Conservation (phyloP, 257 asterid genomes). For the Gentiana macrophylla region DNA sequence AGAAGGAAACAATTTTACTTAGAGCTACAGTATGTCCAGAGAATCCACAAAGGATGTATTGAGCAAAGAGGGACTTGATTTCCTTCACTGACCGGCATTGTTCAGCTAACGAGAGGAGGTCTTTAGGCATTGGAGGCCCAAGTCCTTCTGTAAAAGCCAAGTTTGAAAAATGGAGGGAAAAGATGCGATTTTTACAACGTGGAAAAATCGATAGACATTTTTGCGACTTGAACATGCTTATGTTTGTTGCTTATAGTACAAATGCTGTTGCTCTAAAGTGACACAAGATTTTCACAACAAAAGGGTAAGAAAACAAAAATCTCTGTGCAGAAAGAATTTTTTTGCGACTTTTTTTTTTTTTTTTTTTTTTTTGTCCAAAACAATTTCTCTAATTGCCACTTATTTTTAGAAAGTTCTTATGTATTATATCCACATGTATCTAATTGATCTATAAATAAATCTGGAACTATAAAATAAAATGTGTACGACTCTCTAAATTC, state of each 20-base stretch:
- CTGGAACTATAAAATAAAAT: no score
- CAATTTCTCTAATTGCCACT: no score
- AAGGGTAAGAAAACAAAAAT: no score
- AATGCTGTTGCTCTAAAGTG: no score
- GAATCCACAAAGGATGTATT: constrained; percentile 15
- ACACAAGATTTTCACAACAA: no score
- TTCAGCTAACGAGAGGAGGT: constrained; percentile 5
- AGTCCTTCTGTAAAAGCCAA: neutral
- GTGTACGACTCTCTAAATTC: no score
- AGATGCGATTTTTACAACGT: neutral
- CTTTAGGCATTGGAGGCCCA: neutral
- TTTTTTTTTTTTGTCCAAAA: no score
- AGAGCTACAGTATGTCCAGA: constrained; percentile 9
- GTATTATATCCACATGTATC: no score
- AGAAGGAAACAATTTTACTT: constrained; percentile 14
- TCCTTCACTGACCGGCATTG: constrained; percentile 13
- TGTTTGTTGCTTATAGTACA: neutral
- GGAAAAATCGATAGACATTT: neutral
- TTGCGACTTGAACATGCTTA: neutral
- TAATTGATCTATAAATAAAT: no score
- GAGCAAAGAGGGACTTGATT: constrained; percentile 11
- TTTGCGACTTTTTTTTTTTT: no score
- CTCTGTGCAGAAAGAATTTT: no score
- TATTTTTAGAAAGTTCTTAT: no score
- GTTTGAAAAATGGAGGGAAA: constrained; percentile 1